Evolutionary conservation across 1,284 basidiomycete species (phyloP).

Genomic region (Macrocybe sp.): DNA sequence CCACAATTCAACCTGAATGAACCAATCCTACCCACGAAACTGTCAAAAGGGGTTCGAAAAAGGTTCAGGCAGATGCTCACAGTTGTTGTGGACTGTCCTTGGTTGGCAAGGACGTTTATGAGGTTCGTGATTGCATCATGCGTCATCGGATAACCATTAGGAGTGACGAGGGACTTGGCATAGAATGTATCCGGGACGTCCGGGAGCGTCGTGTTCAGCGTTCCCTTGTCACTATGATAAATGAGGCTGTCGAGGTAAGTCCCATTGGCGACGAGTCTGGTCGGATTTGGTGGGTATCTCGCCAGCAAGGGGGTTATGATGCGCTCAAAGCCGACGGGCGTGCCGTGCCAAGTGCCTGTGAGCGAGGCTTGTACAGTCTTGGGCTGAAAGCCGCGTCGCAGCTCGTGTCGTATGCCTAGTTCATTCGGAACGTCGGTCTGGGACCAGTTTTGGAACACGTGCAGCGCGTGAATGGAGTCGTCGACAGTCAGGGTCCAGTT

Average conservation of each 20-base stretch:
- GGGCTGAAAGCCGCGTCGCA: constrained; percentile 18
- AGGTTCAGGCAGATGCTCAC: constrained; percentile 17
- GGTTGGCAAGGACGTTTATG: constrained; percentile 26
- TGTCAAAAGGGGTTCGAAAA: constrained; percentile 4
- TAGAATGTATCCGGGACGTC: constrained; percentile 35
- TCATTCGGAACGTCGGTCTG: constrained; percentile 26
- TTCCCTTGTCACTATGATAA: constrained; percentile 13
- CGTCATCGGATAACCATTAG: constrained; percentile 24
- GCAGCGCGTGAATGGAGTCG: constrained; percentile 25
- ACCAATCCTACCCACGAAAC: constrained; percentile 23
- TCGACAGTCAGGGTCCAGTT: constrained; percentile 27
- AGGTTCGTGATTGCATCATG: constrained; percentile 25
- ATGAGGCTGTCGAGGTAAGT: neutral
- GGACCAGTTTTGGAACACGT: constrained; percentile 31
- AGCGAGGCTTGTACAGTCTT: constrained; percentile 20
- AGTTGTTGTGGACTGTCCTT: constrained; percentile 24
- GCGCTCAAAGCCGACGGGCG: constrained; percentile 9
- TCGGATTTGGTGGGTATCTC: constrained; percentile 3
- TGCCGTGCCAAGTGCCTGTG: constrained; percentile 23
- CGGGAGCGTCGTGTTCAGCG: constrained; percentile 20
- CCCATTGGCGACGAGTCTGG: no score
- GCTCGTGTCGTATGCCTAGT: constrained; percentile 27
- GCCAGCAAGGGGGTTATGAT: constrained; percentile 19
- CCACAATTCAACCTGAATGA: neutral
- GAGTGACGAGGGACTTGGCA: constrained; percentile 34